These are phyloP conservation scores for Mycena indigotica DNA, from an alignment of 768 basidiomycete species.

Conservation along the genomic window DNA sequence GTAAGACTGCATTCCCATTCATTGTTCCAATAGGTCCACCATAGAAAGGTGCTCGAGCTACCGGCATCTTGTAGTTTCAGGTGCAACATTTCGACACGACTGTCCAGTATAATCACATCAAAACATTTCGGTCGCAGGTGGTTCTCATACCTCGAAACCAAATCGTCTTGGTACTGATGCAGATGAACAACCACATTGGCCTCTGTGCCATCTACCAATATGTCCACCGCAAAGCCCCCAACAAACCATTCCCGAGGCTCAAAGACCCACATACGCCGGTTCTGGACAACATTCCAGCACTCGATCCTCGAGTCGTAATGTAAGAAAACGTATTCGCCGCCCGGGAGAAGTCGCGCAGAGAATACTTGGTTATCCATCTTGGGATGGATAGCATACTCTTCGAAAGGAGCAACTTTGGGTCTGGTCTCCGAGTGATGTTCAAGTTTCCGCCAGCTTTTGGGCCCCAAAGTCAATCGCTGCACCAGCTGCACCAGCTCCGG, in stretches of 20 bases:
- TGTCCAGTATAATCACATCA: background rate
- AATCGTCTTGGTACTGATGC: background rate
- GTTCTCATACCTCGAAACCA: background rate
- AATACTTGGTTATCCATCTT: background rate
- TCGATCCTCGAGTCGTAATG: slow-evolving; percentile 7
- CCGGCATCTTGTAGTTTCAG: slow-evolving; percentile 9
- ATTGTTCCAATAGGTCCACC: background rate
- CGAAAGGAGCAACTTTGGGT: background rate
- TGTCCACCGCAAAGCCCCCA: slow-evolving; percentile 1
- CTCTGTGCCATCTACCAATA: slow-evolving; percentile 1
- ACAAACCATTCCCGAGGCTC: background rate
- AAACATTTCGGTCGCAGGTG: background rate
- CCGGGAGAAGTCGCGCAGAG: background rate
- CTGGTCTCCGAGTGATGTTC: background rate
- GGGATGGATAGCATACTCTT: slow-evolving; percentile 2
- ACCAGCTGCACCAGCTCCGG: slow-evolving; percentile 9
- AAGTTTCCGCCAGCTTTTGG: slow-evolving; percentile 1
- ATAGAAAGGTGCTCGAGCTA: background rate
- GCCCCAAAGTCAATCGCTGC: slow-evolving; percentile 7
- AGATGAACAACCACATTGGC: slow-evolving; percentile 10
- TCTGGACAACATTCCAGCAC: slow-evolving; percentile 15
- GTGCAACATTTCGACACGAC: slow-evolving; percentile 3
- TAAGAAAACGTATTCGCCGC: slow-evolving; percentile 16
- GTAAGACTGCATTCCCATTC: background rate
- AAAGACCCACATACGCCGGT: slow-evolving; percentile 10